A percentile compares a stretch with the other conserved stretches of the same genome.
Conservation (phyloP, 192 early-diverging fungal species). For the Dimargaris xerosporica region DNA sequence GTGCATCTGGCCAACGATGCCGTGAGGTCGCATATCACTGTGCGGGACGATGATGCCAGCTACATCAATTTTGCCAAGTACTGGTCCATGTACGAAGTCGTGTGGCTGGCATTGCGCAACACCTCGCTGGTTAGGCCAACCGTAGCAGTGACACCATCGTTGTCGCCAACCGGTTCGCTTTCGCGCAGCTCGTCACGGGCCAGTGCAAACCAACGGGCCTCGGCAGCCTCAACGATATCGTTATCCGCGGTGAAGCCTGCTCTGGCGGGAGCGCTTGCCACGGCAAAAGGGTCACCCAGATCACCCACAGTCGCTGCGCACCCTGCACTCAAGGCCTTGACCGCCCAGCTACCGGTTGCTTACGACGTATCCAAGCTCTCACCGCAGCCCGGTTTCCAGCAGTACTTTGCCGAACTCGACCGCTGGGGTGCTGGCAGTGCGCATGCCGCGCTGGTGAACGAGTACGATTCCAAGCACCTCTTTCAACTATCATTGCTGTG, state of each 20-base stretch:
- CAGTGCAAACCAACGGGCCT: neutral
- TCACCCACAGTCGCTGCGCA: neutral
- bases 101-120: constrained; percentile 9
- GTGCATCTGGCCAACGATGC: neutral
- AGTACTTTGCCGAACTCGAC: constrained; percentile 1
- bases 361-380: neutral
- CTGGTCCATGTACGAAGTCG: constrained; percentile 21
- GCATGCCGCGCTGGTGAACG: neutral
- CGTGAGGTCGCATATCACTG: neutral
- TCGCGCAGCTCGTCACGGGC: neutral
- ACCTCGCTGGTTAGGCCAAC: neutral
- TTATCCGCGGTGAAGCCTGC: neutral
- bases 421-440: neutral
- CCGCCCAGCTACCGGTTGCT: neutral
- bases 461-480: constrained; percentile 29
- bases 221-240: neutral
- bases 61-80: constrained; percentile 24
- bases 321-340: neutral
- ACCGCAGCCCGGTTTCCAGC: neutral
- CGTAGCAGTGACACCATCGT: neutral
- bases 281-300: neutral
- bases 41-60: neutral
- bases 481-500: constrained; percentile 27
- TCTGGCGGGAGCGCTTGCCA: neutral
- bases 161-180: neutral